These are phyloP conservation scores for Stachybotrys echinatus DNA, from an alignment of 2,329 filamentous ascomycete species.

Conservation along the genomic window DNA sequence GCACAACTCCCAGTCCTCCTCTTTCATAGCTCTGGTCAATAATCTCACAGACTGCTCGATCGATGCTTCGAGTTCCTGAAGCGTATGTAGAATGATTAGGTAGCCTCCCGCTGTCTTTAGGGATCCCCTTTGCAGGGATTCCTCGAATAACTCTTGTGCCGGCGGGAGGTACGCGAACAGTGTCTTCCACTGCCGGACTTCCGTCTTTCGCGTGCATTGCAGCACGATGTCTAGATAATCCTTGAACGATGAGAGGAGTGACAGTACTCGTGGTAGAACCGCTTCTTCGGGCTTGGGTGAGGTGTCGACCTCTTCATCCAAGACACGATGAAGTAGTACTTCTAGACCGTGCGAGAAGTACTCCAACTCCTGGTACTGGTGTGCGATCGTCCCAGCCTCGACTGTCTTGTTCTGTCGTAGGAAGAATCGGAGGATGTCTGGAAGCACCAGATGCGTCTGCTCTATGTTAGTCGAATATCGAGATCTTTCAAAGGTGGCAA, in stretches of 20 bases:
- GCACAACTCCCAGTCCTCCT: conserved; percentile 91
- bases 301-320: conserved; percentile 88
- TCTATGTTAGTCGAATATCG: conserved; percentile 4
- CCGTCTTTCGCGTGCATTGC: conserved; percentile 95
- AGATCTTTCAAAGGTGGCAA: neutral
- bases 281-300: conserved; percentile 58
- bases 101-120: conserved; percentile 96
- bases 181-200: conserved; percentile 90
- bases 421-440: conserved; percentile 77
- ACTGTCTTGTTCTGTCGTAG: conserved; percentile 70
- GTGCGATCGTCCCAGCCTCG: conserved; percentile 74
- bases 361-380: conserved; percentile 78
- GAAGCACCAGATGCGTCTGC: conserved; percentile 88
- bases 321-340: conserved; percentile 83
- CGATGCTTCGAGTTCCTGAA: conserved; percentile 63
- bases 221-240: conserved; percentile 93
- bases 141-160: conserved; percentile 87
- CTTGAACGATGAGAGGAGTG: conserved; percentile 65
- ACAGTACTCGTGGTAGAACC: conserved; percentile 58
- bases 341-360: conserved; percentile 95
- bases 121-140: conserved; percentile 76
- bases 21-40: conserved; percentile 72
- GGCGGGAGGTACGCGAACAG: conserved; percentile 88
- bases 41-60: conserved; percentile 77
- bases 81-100: conserved; percentile 86